A percentile compares a stretch with the other conserved stretches of the same genome.
Evolutionary conservation across 331 rosid species (phyloP).

Genomic region (Cydonia oblonga): DNA sequence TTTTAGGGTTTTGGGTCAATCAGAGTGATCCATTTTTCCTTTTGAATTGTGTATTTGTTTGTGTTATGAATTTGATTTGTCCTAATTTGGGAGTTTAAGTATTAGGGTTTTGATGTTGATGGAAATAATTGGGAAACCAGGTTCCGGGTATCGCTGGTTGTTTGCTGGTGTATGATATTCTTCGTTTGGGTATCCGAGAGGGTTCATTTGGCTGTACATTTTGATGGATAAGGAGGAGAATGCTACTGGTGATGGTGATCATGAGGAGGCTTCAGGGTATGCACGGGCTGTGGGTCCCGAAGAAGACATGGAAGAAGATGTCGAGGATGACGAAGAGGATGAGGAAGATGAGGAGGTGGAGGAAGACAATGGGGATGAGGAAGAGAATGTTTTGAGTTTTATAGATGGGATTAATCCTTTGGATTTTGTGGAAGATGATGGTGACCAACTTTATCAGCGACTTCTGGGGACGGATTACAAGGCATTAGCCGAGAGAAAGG

Average conservation of each 20-base stretch:
- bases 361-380: conserved; percentile 38
- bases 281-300: background rate
- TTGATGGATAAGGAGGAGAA: conserved; percentile 1
- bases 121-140: background rate
- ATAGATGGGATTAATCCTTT: conserved; percentile 51
- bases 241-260: background rate
- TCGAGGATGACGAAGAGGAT: background rate
- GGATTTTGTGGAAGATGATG: conserved; percentile 44
- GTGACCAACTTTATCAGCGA: conserved; percentile 42
- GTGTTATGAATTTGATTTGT: background rate
- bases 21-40: background rate
- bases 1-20: background rate
- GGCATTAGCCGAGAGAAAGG: conserved; percentile 59
- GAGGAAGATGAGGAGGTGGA: conserved; percentile 30
- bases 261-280: conserved; percentile 4
- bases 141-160: background rate
- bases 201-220: background rate
- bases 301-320: background rate
- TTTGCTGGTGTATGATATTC: background rate
- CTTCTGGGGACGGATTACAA: conserved; percentile 55
- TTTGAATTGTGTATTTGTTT: background rate
- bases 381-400: conserved; percentile 47
- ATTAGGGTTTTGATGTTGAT: background rate
- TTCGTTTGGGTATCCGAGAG: background rate
- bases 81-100: background rate